Evolutionary conservation across 2,329 filamentous ascomycete species (phyloP).

Genomic region (Cercospora sp.): DNA sequence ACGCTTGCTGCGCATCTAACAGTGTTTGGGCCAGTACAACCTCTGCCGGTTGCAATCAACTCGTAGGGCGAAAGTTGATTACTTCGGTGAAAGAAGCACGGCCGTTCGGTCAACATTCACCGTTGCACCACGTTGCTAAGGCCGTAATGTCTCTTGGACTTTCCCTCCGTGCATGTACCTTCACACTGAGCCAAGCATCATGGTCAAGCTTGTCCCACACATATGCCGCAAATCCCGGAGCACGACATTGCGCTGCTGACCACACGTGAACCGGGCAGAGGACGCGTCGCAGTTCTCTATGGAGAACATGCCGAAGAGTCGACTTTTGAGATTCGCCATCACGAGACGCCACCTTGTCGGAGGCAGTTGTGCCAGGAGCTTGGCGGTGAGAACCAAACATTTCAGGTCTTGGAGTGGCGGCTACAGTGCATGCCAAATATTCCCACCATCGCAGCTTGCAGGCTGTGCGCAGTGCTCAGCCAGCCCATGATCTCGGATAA

Average conservation of each 20-base stretch:
- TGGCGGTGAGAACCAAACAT: background rate
- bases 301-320: conserved; percentile 3
- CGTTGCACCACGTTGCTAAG: background rate
- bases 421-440: background rate
- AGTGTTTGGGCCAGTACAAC: background rate
- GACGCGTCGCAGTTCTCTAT: background rate
- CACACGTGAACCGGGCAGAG: background rate
- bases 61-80: background rate
- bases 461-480: background rate
- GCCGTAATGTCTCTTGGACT: background rate
- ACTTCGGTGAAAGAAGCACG: background rate
- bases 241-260: conserved; percentile 9
- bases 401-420: background rate
- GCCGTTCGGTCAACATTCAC: background rate
- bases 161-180: background rate
- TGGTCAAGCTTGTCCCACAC: background rate
- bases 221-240: conserved; percentile 9
- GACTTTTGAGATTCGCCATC: background rate
- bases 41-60: background rate
- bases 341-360: background rate
- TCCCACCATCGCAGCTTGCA: background rate
- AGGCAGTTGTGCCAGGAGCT: background rate
- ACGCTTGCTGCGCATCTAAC: background rate
- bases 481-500: background rate
- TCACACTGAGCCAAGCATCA: background rate